Evolutionary conservation across 768 basidiomycete species (phyloP), one percentile per base, ranked within the genome.

Genomic region (Lactarius indigo): DNA sequence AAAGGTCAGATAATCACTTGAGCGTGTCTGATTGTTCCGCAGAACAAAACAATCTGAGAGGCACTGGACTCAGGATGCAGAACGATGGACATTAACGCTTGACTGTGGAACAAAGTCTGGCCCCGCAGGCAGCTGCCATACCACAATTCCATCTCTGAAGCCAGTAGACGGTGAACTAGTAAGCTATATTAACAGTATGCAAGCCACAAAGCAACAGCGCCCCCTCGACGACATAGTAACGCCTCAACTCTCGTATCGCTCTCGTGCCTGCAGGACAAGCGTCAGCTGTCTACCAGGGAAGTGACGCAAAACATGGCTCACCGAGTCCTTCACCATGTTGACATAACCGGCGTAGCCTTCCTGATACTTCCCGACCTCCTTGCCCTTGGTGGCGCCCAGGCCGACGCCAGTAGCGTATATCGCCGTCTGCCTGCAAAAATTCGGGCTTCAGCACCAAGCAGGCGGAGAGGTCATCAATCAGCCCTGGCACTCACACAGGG

Each of bases 311-410:
- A 30, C 10, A 47, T 47, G 47, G 75, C 80, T 80, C 75, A 89
- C 88, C 75, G 86, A 82, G 75, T 90, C 88, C 73, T 89, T 86
- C 57, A 83, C 87, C 85, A 89, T 85, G 61, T 86, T 79, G 50
- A 89, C 85, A 75, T 91, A 92, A 67, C 86, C 87, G 44, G 84
- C 76, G 70, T 88, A 86, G 26, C 87, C 87, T 69, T 89, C 87
- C 3, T 85, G 78, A 69, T 86, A 87, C 75, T 89, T 89, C 60
- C 85, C 85, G 63, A 94, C 78, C 63, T 93, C 93, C 74, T 88
- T 91, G 66, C 88, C 92, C 79, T 94, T 96, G 74, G 89, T 88
- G 0, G 95, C 94, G n/a, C 96, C 96, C 13, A 98, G 79, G 3
- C 96, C 96, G 28, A 87, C 94, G 2, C 96, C 91, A 69, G 89